Base-by-base conservation (phyloP, 2,329 filamentous ascomycete species). In the Fusarium anthophilum region DNA sequence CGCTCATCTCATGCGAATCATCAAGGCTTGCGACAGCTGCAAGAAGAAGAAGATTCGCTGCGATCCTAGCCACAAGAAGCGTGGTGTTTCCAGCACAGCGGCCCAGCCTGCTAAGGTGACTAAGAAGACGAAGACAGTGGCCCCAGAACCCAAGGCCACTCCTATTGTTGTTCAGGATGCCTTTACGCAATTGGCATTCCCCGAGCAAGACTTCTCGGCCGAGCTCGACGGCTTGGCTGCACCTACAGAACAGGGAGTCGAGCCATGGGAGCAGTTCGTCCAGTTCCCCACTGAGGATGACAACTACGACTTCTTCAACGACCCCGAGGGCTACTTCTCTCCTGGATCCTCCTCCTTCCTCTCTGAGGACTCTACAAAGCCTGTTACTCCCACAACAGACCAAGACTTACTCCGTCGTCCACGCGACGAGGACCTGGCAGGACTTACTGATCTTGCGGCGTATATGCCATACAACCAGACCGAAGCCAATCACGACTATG, bases 21-120 rank as follows among this genome's bases (percentile, higher is more conserved):
- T 91, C 79, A 91, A 91, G 83, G 90, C 90, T n/a, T 92, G 90
- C 79, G 88, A 91, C 48, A 83, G 84, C 69, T 92, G 90, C 83
- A 84, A 86, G 69, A 85, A 84, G 79, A 92, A 91, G 86, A 92
- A 92, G 87, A 85, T 89, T 45, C 87, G 89, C 51, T 91, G 89
- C 78, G 88, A 90, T 73, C 89, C 89, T 6, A 88, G 86, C 81
- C 89, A 91, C 80, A 88, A 86, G 84, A 86, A 86, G 82, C 81
- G 84, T 35, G 73, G 79, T 26, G 80, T 82, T 60, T 69, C 84
- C 24, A 80, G 81, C 66, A 68, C 67, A 18, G 68, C 71, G 26
- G 72, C 80, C 30, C 82, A 78, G 69, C 76, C 78, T 56, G 76
- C 73, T 38, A 86, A 83, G 77, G 74, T 81, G 15, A 77, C 81